These are phyloP conservation scores for Sporisorium scitamineum DNA, from an alignment of 1,284 basidiomycete genomes.

Conservation along the genomic window DNA sequence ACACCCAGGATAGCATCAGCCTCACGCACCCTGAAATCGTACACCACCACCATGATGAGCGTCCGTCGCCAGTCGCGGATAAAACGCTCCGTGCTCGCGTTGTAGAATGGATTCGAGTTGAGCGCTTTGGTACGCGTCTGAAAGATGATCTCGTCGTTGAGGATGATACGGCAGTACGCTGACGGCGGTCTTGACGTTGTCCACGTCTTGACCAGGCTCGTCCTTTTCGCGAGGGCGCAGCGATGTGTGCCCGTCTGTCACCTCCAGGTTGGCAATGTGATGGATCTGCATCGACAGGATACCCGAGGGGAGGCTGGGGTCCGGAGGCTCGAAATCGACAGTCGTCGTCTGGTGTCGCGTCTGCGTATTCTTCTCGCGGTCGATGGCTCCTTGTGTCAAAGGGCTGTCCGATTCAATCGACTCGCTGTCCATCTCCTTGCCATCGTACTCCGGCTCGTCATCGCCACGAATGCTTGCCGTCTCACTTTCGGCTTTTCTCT, in stretches of 20 bases:
- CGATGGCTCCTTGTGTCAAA: constrained; percentile 11
- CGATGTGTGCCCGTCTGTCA: constrained; percentile 61
- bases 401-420: constrained; percentile 18
- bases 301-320: constrained; percentile 37
- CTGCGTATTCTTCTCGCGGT: constrained; percentile 28
- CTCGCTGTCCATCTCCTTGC: constrained; percentile 13
- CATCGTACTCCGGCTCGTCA: constrained; percentile 8
- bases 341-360: constrained; percentile 34
- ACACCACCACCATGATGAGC: constrained; percentile 70
- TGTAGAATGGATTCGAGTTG: constrained; percentile 71
- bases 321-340: constrained; percentile 49
- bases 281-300: constrained; percentile 57
- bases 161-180: constrained; percentile 70
- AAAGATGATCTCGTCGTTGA: constrained; percentile 72
- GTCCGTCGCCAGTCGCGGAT: constrained; percentile 71
- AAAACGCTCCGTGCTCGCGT: constrained; percentile 72
- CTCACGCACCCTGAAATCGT: constrained; percentile 65
- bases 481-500: neutral
- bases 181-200: constrained; percentile 51
- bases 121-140: constrained; percentile 70
- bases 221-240: constrained; percentile 17
- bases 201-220: constrained; percentile 56
- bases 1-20: constrained; percentile 53
- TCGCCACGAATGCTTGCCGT: neutral
- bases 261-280: constrained; percentile 67